Percentiles rank a stretch among this genome's conserved stretches.
phyloP scores from a whole-genome alignment of 106 monocot species.

The Dioscorea dumetorum region DNA sequence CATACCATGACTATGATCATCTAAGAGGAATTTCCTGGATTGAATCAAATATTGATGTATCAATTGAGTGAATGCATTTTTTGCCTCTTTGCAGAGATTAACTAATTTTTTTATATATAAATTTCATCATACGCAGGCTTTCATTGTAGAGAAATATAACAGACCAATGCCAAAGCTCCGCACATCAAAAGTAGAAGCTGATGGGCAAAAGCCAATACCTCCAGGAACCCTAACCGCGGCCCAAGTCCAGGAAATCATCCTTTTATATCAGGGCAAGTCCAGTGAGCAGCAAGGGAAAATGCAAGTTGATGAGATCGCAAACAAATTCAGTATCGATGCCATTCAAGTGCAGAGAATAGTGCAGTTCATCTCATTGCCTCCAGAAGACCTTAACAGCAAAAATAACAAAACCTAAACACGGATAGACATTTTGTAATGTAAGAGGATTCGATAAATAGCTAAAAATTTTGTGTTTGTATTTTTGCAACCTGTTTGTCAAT shows the following conservation, averaged over 20 bases:
- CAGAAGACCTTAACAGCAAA: constrained; percentile 13
- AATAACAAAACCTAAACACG: no score
- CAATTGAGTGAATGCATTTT: not conserved
- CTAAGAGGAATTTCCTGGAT: no score
- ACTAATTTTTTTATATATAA: not conserved
- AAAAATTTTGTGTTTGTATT: no score
- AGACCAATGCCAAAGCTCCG: constrained; percentile 62
- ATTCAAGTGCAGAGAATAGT: constrained; percentile 42
- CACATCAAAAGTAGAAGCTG: constrained; percentile 24
- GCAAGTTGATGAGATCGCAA: constrained; percentile 41
- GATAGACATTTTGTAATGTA: no score
- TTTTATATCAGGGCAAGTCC: constrained; percentile 56
- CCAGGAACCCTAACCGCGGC: constrained; percentile 39
- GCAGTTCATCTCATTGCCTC: constrained; percentile 48
- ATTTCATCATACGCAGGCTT: constrained; percentile 26
- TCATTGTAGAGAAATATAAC: constrained; percentile 47
- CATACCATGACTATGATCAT: no score
- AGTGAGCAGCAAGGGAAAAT: constrained; percentile 37
- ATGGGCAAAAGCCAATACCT: constrained; percentile 20
- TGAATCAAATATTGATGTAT: not conserved
- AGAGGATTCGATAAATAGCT: no score
- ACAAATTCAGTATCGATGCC: constrained; percentile 45
- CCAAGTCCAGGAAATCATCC: constrained; percentile 53
- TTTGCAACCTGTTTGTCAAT: no score
- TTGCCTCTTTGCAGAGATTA: not conserved